Evolutionary conservation across 192 early-diverging fungal genomes (phyloP), one percentile per base, ranked within the genome.

Genomic region (Chytriomyces confervae): DNA sequence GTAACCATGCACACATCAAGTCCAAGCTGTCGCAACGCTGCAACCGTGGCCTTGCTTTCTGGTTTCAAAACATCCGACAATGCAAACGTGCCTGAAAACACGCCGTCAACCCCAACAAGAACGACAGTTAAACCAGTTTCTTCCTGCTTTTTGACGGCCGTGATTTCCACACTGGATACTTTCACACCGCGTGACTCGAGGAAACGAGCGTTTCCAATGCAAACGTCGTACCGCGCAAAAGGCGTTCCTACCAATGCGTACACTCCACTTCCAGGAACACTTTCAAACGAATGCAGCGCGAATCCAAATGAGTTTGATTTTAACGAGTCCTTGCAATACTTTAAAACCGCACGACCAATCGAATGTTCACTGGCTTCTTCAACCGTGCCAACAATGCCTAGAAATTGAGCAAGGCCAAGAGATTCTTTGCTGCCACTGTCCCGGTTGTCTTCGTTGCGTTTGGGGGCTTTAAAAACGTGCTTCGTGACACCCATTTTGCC

Each of bases 1-100:
- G 97, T 99, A 3, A 97, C 91, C 94, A 99, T 97, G 6, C 91
- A 89, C 44, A 93, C 91, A 53, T 90, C 84, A 61, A 95, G 86
- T 11, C 92, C 92, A 92, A 96, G 91, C 62, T 43, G 8, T 44
- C 91, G 84, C 62, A 99, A 85, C 7, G 90, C 90, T 7, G 86
- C 86, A 1, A 99, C 87, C 1, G 92, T 88, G 7, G 86, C 80
- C 13, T 84, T 84, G 6, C 95, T 84, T 76, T 96, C 94, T 3
- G 95, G 92, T 24, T 94, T 94, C 72, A 97, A 77, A 5, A 81
- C 85, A 79, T 99, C 97, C 9, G 95, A 88, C n/a, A 99, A 85
- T 2, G 94, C 93, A 72, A 79, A 79, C 9, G 69, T 50, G 7
- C 50, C 77, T 4, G 23, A 46, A 62, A 72, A 72, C 69, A 95